Evolutionary conservation across 2,329 filamentous ascomycete species (phyloP), one percentile per base, ranked within the genome.

Genomic region (Fusarium xylarioides): DNA sequence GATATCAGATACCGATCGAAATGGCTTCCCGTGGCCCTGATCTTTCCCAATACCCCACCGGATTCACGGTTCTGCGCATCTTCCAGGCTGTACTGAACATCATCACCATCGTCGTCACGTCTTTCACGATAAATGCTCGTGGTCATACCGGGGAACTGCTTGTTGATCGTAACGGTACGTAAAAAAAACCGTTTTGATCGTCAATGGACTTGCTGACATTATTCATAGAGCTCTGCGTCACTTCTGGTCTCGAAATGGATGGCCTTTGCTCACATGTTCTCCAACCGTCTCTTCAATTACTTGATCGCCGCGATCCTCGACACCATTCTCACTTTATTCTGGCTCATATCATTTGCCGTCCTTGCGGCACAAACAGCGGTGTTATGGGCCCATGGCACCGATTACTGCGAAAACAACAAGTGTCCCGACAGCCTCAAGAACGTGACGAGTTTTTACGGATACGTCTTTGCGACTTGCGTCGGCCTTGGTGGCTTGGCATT

Each of bases 231-330:
- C 65, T 67, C 88, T 44, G 81, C 81, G 35, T 86, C 85, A 10
- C 53, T 89, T 21, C 80, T 86, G 64, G 78, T 82, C 40, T 82
- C 81, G 53, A 79, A 85, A 67, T 90, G 89, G 80, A 80, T 84
- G 56, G 76, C 88, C 16, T 79, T 85, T 21, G 82, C 85, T n/a
- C 80, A 83, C 46, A 82, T 80, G 42, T 81, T 80, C 28, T 76
- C 80, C 2, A 81, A 83, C n/a, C 77, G 78, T 5, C 74, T 82
- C 26, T 88, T 86, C 79, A 90, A 89, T 78, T 86, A 86, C 79
- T 89, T 86, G 84, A 85, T 85, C 32, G 81, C 87, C 12, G 78
- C 90, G 7, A 81, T 80, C 28, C 80, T 90, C 42, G 88, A 90
- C 70, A 82, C 86, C 26, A 82, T 86, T 63, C 83, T 87, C 35